phyloP scores from a whole-genome alignment of 176 grass and related monocot genomes.

The Carex parvula region DNA sequence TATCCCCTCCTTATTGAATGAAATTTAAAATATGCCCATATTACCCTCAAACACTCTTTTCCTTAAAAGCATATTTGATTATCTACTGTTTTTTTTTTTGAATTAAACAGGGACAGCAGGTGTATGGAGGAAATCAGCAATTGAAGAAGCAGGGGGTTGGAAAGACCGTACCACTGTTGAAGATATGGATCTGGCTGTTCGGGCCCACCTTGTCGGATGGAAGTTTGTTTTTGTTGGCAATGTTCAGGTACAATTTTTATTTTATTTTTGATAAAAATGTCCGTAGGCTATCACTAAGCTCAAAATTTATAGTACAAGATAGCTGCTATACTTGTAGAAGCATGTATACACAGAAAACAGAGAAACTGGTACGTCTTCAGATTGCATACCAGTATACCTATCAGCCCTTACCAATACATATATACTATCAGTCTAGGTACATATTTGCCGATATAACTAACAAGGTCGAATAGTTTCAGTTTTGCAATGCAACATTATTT shows the following conservation, averaged over 20 bases:
- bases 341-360: too few relatives aligned
- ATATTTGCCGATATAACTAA: background rate
- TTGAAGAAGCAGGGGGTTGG: slow-evolving; percentile 75
- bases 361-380: too few relatives aligned
- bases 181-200: slow-evolving; percentile 75
- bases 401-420: too few relatives aligned
- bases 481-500: background rate
- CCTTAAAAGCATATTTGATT: background rate
- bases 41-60: background rate
- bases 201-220: slow-evolving; percentile 66
- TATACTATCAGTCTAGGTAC: slow-evolving; percentile 22
- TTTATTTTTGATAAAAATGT: too few relatives aligned
- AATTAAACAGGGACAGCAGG: slow-evolving; percentile 48
- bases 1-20: background rate
- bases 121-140: slow-evolving; percentile 55
- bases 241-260: slow-evolving; percentile 40
- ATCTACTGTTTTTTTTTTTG: background rate
- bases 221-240: slow-evolving; percentile 76
- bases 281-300: too few relatives aligned
- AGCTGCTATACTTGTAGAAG: too few relatives aligned
- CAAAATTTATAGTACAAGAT: too few relatives aligned
- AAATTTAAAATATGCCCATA: background rate
- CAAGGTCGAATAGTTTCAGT: background rate
- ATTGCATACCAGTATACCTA: too few relatives aligned
- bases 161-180: slow-evolving; percentile 82